Evolutionary conservation across 1,284 basidiomycete genomes (phyloP).

Genomic region (Ustilago crameri): DNA sequence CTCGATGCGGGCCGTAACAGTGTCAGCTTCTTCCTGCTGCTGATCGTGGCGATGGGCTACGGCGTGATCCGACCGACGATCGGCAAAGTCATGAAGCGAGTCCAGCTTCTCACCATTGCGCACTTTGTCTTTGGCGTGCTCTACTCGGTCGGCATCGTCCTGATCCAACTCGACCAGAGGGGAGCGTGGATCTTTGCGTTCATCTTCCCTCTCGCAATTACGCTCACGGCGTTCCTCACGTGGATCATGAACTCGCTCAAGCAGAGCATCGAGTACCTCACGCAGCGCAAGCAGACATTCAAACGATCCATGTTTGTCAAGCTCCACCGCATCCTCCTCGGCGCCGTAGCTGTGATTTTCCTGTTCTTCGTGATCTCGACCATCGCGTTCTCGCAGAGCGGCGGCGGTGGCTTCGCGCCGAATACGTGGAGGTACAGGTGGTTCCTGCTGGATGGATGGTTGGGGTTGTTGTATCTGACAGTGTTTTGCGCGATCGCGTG

Average conservation of each 20-base stretch:
- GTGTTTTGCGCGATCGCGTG: conserved; percentile 86
- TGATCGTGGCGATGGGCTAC: conserved; percentile 76
- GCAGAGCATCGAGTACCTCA: conserved; percentile 59
- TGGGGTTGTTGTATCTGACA: conserved; percentile 74
- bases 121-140: conserved; percentile 90
- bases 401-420: conserved; percentile 91
- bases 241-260: conserved; percentile 75
- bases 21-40: conserved; percentile 91
- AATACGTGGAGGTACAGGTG: conserved; percentile 93
- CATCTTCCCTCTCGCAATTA: conserved; percentile 92
- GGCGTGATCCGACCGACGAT: conserved; percentile 75
- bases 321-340: conserved; percentile 86
- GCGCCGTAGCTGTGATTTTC: conserved; percentile 80
- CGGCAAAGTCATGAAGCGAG: conserved; percentile 81
- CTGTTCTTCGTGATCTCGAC: conserved; percentile 92
- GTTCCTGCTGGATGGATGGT: conserved; percentile 97
- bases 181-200: conserved; percentile 68
- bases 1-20: conserved; percentile 93
- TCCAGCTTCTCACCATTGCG: conserved; percentile 78
- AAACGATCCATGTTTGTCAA: conserved; percentile 70
- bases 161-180: conserved; percentile 79
- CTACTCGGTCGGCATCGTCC: conserved; percentile 71
- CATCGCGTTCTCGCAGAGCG: conserved; percentile 86
- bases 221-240: conserved; percentile 89
- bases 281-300: conserved; percentile 63